Conservation (phyloP, 176 grass and related monocot genomes). For the Carex scoparia region DNA sequence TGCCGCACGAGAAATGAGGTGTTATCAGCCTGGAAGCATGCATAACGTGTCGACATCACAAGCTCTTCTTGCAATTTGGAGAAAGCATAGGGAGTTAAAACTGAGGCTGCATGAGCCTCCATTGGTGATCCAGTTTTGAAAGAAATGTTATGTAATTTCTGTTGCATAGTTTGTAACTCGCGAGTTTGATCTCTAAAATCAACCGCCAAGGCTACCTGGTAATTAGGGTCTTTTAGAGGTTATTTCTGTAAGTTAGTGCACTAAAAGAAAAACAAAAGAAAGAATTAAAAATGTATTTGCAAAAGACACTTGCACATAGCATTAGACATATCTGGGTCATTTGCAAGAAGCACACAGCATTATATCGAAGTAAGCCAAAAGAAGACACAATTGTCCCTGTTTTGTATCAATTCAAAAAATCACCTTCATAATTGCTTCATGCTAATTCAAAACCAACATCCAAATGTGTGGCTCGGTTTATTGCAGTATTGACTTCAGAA, state of each 20-base stretch:
- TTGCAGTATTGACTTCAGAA: background rate
- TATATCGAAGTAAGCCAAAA: background rate
- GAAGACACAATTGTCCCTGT: background rate
- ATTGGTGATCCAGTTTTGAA: slow-evolving; percentile 58
- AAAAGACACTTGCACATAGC: background rate
- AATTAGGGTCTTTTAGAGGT: background rate
- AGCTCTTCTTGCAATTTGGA: slow-evolving; percentile 66
- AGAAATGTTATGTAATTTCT: slow-evolving; percentile 35
- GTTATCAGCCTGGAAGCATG: slow-evolving; percentile 46
- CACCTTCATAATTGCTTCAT: background rate
- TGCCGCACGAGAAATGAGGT: slow-evolving; percentile 50
- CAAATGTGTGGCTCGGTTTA: background rate
- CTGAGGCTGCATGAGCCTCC: slow-evolving; percentile 53
- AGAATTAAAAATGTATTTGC: background rate
- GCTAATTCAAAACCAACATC: background rate
- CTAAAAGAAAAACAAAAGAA: background rate
- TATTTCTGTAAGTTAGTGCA: background rate
- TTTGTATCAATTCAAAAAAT: background rate
- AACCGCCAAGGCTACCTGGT: slow-evolving; percentile 41
- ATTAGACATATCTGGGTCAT: background rate
- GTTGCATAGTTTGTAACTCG: slow-evolving; percentile 47
- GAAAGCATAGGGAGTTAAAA: slow-evolving; percentile 53
- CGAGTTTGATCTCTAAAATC: slow-evolving; percentile 48
- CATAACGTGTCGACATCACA: slow-evolving; percentile 37
- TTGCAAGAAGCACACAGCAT: background rate